Evolutionary conservation across 2,329 filamentous ascomycete species (phyloP).

Genomic region (Dissoconium aciculare): DNA sequence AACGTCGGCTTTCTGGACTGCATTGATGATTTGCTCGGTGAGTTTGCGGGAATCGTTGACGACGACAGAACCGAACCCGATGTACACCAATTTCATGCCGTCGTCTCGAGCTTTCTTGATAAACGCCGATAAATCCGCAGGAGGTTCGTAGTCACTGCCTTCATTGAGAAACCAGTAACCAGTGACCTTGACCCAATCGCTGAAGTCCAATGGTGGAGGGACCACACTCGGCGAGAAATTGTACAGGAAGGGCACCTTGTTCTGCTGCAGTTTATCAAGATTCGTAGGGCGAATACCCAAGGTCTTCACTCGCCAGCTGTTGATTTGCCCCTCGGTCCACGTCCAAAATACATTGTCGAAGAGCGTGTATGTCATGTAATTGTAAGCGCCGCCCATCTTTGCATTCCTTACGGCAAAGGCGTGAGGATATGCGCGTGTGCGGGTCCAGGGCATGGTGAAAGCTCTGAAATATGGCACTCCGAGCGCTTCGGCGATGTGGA

Average conservation of each 20-base stretch:
- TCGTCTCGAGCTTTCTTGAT: constrained; percentile 71
- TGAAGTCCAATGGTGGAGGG: constrained; percentile 85
- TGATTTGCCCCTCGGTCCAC: constrained; percentile 78
- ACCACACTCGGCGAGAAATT: constrained; percentile 93
- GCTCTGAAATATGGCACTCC: constrained; percentile 90
- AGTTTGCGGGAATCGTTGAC: constrained; percentile 78
- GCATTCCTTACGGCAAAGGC: constrained; percentile 76
- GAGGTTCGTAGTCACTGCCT: constrained; percentile 52
- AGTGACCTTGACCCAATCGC: constrained; percentile 93
- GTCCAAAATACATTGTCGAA: constrained; percentile 98
- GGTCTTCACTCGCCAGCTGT: constrained; percentile 74
- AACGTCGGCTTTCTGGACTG: constrained; percentile 79
- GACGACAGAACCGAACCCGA: constrained; percentile 92
- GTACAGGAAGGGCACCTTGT: constrained; percentile 96
- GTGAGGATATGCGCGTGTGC: constrained; percentile 88
- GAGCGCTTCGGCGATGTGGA: constrained; percentile 90
- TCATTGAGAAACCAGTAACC: constrained; percentile 98
- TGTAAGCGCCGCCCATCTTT: constrained; percentile 91
- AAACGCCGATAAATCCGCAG: constrained; percentile 60
- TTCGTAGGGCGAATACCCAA: constrained; percentile 67
- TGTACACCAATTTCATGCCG: constrained; percentile 83
- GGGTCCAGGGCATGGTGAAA: constrained; percentile 98
- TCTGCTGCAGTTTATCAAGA: constrained; percentile 81
- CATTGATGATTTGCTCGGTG: constrained; percentile 84
- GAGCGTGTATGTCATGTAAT: constrained; percentile 87